Base-by-base conservation (phyloP, 768 basidiomycete genomes). In the Leccinum ochraceum region DNA sequence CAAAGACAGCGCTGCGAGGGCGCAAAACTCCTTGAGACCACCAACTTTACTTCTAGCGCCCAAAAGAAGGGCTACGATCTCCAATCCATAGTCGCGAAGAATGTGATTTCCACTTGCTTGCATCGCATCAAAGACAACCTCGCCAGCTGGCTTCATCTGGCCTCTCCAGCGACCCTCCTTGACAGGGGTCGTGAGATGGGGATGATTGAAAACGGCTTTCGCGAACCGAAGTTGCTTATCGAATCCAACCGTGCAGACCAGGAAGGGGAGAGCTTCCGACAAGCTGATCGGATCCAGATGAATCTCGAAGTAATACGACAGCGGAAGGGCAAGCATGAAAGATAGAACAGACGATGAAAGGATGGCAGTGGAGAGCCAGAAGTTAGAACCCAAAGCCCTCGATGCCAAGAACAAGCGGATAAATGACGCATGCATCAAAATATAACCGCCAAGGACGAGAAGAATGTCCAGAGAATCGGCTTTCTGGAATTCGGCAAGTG, bases 181-280 rank as follows among this genome's bases (percentile, higher is more conserved):
- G 53, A 73, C 73, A 20, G 80, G 76, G 37, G 69, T 65, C n/a
- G 69, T 67, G 28, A 87, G 75, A 53, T 90, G 84, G 2, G 90
- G 92, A 66, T 95, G 91, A 30, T 85, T 83, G 76, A 98, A 93
- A 16, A 98, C 92, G 2, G 94, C 89, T 13, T 88, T 83, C 3
- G 95, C 95, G 26, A 99, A 86, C 7, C 92, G 85, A 51, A 96
- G 87, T 0, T 95, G 96, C 74, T 99, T 98, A 77, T 99, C 97
- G 74, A 98, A 99, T 7, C 96, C 96, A 61, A 99, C 87, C 2
- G 95, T 97, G 74, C 96, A 96, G 37, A 99, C 95, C 53, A 98
- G 80, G 86, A 98, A 98, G 0, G 97, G 97, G 0, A 99, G 83
- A 0, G 97, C 96, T 74, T 99, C 97, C 10, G 92, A 94, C 54